Percentiles rank a stretch among this genome's conserved stretches.
phyloP scores from a whole-genome alignment of 2,329 filamentous ascomycete genomes.

The Drechslerella dactyloides region DNA sequence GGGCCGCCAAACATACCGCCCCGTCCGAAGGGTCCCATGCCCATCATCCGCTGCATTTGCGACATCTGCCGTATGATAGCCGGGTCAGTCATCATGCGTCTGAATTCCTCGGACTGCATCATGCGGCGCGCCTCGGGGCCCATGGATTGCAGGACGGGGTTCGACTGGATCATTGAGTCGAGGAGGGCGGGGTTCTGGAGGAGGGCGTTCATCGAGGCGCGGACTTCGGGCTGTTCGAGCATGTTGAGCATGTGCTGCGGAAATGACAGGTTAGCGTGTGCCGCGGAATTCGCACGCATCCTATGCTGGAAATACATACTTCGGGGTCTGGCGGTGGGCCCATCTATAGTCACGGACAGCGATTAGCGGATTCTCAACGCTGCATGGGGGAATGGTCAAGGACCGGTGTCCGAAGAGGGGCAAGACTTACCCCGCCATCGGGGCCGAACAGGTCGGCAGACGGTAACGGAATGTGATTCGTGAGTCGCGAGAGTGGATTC shows the following conservation, averaged over 20 bases:
- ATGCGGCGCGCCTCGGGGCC: conserved; percentile 78
- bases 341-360: not conserved
- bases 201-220: conserved; percentile 88
- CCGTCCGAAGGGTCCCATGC: conserved; percentile 61
- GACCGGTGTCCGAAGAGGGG: conserved; percentile 7
- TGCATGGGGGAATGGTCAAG: not conserved
- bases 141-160: conserved; percentile 78
- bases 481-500: conserved; percentile 90
- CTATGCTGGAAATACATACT: not conserved
- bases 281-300: not conserved
- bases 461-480: conserved; percentile 87
- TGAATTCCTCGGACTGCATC: conserved; percentile 84
- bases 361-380: not conserved
- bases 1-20: conserved; percentile 61
- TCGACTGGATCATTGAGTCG: conserved; percentile 91
- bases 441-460: conserved; percentile 88
- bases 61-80: conserved; percentile 80
- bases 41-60: conserved; percentile 74
- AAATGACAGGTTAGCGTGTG: not conserved
- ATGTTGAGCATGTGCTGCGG: conserved; percentile 72
- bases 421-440: conserved; percentile 80
- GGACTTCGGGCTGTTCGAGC: conserved; percentile 85
- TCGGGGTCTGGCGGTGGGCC: not conserved
- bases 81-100: conserved; percentile 91
- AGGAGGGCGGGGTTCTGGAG: conserved; percentile 94